A percentile compares a stretch with the other conserved stretches of the same genome.
phyloP scores from a whole-genome alignment of 768 basidiomycete species.

The Podaxis sp. region DNA sequence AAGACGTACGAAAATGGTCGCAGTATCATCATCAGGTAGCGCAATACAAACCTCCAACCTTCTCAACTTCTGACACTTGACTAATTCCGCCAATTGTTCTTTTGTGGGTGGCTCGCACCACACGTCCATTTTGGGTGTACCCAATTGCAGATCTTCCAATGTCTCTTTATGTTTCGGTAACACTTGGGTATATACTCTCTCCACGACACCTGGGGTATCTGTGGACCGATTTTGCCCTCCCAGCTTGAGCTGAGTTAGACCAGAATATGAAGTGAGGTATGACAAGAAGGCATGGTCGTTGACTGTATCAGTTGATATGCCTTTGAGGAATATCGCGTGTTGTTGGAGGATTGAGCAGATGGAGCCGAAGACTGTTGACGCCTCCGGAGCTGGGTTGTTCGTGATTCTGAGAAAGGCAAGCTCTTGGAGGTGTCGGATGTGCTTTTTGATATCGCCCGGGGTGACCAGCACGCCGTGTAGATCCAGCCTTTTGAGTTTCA shows the following conservation, averaged over 20 bases:
- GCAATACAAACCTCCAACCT: not conserved
- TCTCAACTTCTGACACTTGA: not conserved
- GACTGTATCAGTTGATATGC: not conserved
- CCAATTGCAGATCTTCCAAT: not conserved
- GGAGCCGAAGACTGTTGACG: not conserved
- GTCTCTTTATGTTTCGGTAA: not conserved
- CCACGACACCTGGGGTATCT: not conserved
- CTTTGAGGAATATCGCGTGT: not conserved
- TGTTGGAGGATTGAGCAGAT: not conserved
- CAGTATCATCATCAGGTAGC: not conserved
- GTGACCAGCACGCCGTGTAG: not conserved
- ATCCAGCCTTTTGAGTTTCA: not conserved
- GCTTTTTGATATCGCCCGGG: not conserved
- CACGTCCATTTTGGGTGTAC: not conserved
- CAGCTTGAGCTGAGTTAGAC: not conserved
- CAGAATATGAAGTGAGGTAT: conserved; percentile 1
- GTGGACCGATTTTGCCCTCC: not conserved
- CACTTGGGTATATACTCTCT: not conserved
- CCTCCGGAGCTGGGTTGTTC: not conserved
- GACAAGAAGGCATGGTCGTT: not conserved
- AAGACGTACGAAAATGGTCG: not conserved
- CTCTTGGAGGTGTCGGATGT: not conserved
- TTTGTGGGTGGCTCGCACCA: not conserved
- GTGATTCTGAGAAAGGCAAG: not conserved
- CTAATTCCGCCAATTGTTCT: not conserved